Evolutionary conservation across 306 rosid species (phyloP), one percentile per base, ranked within the genome.

Genomic region (Cicer yamashitae): DNA sequence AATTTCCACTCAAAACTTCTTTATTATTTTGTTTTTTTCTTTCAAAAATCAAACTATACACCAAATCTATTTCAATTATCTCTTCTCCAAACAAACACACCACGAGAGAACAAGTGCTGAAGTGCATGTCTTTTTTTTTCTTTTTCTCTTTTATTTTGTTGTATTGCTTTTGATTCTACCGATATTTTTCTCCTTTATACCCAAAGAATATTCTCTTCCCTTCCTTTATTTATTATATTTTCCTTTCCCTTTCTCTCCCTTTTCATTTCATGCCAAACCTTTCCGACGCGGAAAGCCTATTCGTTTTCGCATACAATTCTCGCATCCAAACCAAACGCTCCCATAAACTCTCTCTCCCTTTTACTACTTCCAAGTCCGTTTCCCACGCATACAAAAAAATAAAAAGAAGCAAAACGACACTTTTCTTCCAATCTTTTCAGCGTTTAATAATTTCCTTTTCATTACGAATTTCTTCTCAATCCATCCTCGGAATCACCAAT

Each of bases 141-240:
- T 18, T 18, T 18, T 1, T 18, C 20, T 18, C 20, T 18, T 18
- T 18, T 18, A 18, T 43, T 80, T 51, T 82, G 79, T 41, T 79
- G 83, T 18, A 39, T n/a, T 18, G 52, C 74, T 34, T 82, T 58
- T 62, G 83, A 76, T 64, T 82, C 78, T 52, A 50, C 79, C 58
- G 52, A 25, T 78, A 45, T 83, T 76, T 70, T 63, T 83, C 67
- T 22, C 6, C 68, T 52, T 70, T 70, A 8, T 77, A 9, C 79
- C 82, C 74, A 48, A 87, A 75, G 93, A 90, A 86, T 87, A 87
- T 84, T 77, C 91, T 62, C 25, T 17, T 77, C 53, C 22, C n/a
- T 64, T 39, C 30, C 3, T 68, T 43, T 52, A 65, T 44, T 17
- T 37, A 7, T 11, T 17, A n/a, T 60, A 45, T 57, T 34, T 34